Evolutionary conservation across 1,139 yeast genomes (phyloP), one percentile per base, ranked within the genome.

Genomic region (Pneumocystis carinii): DNA sequence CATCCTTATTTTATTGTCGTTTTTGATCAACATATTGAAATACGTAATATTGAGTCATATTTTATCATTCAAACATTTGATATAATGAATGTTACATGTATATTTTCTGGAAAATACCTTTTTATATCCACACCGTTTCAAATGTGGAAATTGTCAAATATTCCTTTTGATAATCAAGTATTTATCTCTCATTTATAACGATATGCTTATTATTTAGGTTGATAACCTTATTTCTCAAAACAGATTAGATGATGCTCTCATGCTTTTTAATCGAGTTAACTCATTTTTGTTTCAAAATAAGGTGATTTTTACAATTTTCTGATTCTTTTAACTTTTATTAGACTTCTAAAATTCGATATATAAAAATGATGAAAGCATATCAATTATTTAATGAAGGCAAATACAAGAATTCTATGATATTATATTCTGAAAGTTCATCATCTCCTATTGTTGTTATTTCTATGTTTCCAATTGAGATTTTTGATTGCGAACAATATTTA

Each of bases 391-490:
- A 70, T 1, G 65, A 70, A 2, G 72, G 71, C 14, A 68, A 75
- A 5, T 76, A 73, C 63, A 73, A 71, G 14, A 69, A 71, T n/a
- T 77, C 85, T 0, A 73, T 82, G 68, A 69, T 74, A 27, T 69
- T 78, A 24, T 82, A 84, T 64, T 77, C 79, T 2, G 79, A 78
- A 42, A 81, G 77, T 62, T 75, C 84, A 68, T 86, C 87, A 0
- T 79, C 84, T 0, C 88, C 88, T 0, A 75, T 77, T 36, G 69
- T 74, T 4, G 82, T 84, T 0, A 73, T 83, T 2, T 66, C 71
- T 1, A 72, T 81, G 32, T 77, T 78, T 63, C 86, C 87, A 0
- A 63, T 48, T 10, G 55, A 48, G 27, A 24, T 12, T 12, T 24
- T 48, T 24, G 32, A 48, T 12, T 48, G 29, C 10, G n/a, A 67